Base-by-base conservation (phyloP, 1,284 basidiomycete genomes). In the Heterobasidion parviporum region DNA sequence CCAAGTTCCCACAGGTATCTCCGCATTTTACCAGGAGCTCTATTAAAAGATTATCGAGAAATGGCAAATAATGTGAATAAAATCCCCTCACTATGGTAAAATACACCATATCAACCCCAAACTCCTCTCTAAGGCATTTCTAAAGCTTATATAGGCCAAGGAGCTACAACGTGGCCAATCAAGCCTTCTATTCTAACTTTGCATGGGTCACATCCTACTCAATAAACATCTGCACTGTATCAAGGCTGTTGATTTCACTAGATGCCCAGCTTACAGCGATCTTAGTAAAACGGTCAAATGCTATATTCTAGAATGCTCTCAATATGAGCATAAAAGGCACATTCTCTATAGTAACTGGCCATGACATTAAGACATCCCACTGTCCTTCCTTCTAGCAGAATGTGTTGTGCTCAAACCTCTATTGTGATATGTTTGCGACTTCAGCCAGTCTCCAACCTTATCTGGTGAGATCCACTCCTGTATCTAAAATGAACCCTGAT, bases 151-250 rank as follows among this genome's bases (percentile, higher is more conserved):
- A 1, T 10, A 16, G 12, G 35, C 32, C 8, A 14, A 6, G 2
- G n/a, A 36, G 6, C 38, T 62, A 1, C 18, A 57, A 3, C 54
- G 56, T 2, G 35, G 8, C 2, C 61, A 64, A 0, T 56, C 63
- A 6, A 59, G 49, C 35, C 34, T 68, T 0, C 61, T 71, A 10
- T 55, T 65, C n/a, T 69, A 71, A 51, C 64, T 71, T 0, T 62
- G 65, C 12, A 64, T 66, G 0, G 65, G 66, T 8, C 66, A 68
- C 45, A 59, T 61, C 2, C 63, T 66, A 0, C 64, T 71, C 3
- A 59, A 65, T 44, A 16, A 55, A 2, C 60, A 70, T 59, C 63
- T 70, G 0, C 51, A 63, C 45, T 52, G 59, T 8, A 65, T 70
- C 9, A 18, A 54, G 0, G 51, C 51, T 12, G 49, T 59, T 3